phyloP scores from a whole-genome alignment of 2,329 filamentous ascomycete species.

The Penicillium brasilianum region DNA sequence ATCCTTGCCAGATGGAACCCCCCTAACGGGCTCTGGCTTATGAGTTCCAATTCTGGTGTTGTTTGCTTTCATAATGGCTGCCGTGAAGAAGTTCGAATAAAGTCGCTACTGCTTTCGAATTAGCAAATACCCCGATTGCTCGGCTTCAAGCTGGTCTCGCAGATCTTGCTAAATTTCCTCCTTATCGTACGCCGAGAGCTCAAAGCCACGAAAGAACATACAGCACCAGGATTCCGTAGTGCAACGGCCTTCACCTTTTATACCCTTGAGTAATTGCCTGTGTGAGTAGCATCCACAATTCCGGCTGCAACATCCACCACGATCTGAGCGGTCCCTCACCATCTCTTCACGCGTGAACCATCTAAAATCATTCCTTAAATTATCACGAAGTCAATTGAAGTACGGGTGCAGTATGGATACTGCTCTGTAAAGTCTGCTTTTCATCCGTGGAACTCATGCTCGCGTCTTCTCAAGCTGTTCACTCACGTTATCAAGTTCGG shows the following conservation, averaged over 20 bases:
- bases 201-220: not conserved
- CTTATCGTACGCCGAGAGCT: not conserved
- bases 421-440: not conserved
- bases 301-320: slow-evolving; percentile 6
- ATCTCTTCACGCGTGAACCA: slow-evolving; percentile 6
- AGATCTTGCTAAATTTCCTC: no score
- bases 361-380: not conserved
- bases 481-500: not conserved
- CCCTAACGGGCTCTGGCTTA: no score
- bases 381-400: not conserved
- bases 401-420: not conserved
- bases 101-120: no score
- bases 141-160: no score
- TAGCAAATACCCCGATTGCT: no score
- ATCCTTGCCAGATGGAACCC: no score
- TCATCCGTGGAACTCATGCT: not conserved
- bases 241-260: not conserved
- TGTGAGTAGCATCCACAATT: not conserved
- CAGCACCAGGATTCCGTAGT: slow-evolving; percentile 2
- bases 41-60: no score
- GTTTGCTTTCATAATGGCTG: no score
- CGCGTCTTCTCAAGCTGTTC: not conserved
- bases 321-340: slow-evolving; percentile 4
- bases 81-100: no score
- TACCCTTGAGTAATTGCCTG: not conserved